Conservation (phyloP, 441 rosid species). For the Viola pubescens region DNA sequence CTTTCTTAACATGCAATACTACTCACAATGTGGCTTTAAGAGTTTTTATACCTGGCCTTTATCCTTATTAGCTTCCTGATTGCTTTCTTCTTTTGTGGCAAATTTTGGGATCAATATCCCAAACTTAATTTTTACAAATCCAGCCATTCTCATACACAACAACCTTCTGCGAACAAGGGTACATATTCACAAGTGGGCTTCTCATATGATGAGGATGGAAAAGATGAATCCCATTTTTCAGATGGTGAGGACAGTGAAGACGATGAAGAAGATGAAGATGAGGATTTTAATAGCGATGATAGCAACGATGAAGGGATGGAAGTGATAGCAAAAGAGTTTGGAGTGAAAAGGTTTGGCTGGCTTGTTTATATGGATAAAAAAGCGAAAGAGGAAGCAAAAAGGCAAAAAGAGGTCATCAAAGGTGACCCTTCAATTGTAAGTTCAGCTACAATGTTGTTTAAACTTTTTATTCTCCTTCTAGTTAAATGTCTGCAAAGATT, state of each 20-base stretch:
- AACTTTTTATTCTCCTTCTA: not conserved
- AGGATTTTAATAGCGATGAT: conserved; percentile 85
- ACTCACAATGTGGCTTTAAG: not conserved
- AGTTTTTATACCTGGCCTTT: not conserved
- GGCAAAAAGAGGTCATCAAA: conserved; percentile 90
- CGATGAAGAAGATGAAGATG: conserved; percentile 76
- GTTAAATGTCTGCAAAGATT: not conserved
- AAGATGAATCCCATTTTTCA: conserved; percentile 44
- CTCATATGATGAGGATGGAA: conserved; percentile 68
- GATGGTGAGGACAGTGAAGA: conserved; percentile 62
- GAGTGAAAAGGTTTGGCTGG: conserved; percentile 91
- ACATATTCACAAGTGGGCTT: conserved; percentile 90
- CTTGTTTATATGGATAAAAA: conserved; percentile 93
- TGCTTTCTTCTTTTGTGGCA: not conserved
- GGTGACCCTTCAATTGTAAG: conserved; percentile 98
- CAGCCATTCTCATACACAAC: conserved; percentile 48
- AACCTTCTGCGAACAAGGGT: conserved; percentile 61
- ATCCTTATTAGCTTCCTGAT: not conserved
- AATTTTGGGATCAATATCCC: not conserved
- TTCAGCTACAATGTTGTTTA: conserved; percentile 14
- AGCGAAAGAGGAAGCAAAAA: conserved; percentile 87
- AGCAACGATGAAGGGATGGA: conserved; percentile 97
- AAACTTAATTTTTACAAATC: conserved; percentile 3
- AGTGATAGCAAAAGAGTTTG: conserved; percentile 76
- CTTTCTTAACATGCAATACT: not conserved